These are phyloP conservation scores for Fusarium sp. DNA, from an alignment of 2,329 filamentous ascomycete genomes.

Conservation along the genomic window DNA sequence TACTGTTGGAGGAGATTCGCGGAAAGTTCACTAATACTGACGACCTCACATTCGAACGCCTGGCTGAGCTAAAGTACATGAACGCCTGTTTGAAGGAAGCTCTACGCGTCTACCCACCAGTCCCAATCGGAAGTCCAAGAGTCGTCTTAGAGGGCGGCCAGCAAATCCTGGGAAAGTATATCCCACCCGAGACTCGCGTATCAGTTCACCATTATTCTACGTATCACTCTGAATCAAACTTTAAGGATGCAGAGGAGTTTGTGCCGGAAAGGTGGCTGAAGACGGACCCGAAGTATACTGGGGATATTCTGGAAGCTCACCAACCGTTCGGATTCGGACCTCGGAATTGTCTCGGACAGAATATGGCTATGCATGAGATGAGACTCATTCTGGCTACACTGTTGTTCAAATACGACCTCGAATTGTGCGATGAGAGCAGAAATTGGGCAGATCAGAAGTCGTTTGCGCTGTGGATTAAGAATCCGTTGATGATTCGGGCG, in stretches of 20 bases:
- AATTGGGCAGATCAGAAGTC: slow-evolving; percentile 16
- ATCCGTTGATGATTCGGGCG: slow-evolving; percentile 4
- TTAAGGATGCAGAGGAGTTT: not conserved
- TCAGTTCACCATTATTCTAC: slow-evolving; percentile 26
- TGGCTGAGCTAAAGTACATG: slow-evolving; percentile 3
- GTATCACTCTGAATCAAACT: slow-evolving; percentile 16
- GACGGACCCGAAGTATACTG: slow-evolving; percentile 4
- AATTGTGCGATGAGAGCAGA: not conserved
- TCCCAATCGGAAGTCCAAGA: slow-evolving; percentile 16
- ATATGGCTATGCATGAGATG: slow-evolving; percentile 29
- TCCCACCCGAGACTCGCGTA: not conserved
- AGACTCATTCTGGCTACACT: slow-evolving; percentile 8
- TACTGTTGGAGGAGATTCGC: not conserved
- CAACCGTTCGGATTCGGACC: slow-evolving; percentile 13
- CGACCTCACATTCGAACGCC: not conserved
- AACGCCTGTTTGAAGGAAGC: slow-evolving; percentile 17
- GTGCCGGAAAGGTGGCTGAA: slow-evolving; percentile 14
- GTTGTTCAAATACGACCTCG: slow-evolving; percentile 10
- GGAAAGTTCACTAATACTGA: not conserved
- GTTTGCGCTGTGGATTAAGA: slow-evolving; percentile 17
- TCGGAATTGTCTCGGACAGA: slow-evolving; percentile 8
- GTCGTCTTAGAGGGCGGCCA: not conserved
- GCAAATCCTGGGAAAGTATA: slow-evolving; percentile 12
- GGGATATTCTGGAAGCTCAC: slow-evolving; percentile 9
- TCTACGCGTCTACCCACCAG: not conserved